Evolutionary conservation across 208 protist species (phyloP).

Genomic region (Trichomonas tenax): DNA sequence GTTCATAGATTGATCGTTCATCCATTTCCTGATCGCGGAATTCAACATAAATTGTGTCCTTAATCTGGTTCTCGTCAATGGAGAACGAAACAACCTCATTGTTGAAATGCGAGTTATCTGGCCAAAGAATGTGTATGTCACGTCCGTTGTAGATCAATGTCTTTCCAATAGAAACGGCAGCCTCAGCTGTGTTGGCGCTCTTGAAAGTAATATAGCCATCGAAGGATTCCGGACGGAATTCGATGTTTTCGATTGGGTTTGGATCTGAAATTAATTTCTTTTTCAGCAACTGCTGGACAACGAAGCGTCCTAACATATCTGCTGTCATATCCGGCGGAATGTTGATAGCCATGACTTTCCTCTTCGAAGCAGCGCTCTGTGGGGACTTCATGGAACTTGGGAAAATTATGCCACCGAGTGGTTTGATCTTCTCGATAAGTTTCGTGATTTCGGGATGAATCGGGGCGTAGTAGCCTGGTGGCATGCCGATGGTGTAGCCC

Average conservation of each 20-base stretch:
- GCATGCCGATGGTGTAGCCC: neutral
- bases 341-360: neutral
- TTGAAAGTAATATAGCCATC: neutral
- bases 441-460: neutral
- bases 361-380: too few species aligned
- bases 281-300: neutral
- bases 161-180: neutral
- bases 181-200: neutral
- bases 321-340: neutral
- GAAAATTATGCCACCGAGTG: neutral
- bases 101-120: neutral
- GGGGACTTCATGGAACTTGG: neutral
- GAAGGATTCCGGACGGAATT: neutral
- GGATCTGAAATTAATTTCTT: neutral
- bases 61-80: neutral
- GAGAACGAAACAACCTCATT: neutral
- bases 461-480: neutral
- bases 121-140: neutral
- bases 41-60: neutral
- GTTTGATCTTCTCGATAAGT: neutral
- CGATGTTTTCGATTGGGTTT: neutral
- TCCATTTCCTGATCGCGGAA: neutral
- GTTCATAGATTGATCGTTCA: neutral
- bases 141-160: neutral
- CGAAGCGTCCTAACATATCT: neutral